Base-by-base conservation (phyloP, 345 rosid species). In the Aquilaria malaccensis region DNA sequence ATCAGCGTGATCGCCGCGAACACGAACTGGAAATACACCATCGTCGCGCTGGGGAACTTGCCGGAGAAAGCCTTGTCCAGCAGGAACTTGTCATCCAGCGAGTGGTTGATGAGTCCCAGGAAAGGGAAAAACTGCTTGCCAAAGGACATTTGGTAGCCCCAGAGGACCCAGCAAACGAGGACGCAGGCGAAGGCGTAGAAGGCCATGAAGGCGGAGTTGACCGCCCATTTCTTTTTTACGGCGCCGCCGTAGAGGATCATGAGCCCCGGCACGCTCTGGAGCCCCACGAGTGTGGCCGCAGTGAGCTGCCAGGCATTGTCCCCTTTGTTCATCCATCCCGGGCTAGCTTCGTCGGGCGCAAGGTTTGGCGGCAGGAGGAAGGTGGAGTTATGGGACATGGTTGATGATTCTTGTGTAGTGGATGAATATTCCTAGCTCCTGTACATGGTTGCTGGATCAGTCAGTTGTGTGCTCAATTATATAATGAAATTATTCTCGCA, bases 281-380 rank as follows among this genome's bases (percentile, higher is more conserved):
- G 45, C 13, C 81, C 76, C 10, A 77, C 81, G 7, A 77, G 71
- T 0, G 78, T 77, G 10, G 81, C 78, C 14, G 81, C 65, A 6
- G 73, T 71, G 65, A 77, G 76, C 59, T 77, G 81, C 81, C 81
- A 77, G 11, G 76, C 81, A 60, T 77, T 77, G 78, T 77, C 81
- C 3, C 81, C 78, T 66, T 77, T 77, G 76, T 55, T 77, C 60
- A 77, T 67, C 78, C 78, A 77, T 14, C 56, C 67, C 3, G 81
- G 81, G 48, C 74, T 73, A 15, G 76, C 76, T 33, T 49, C 30
- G 43, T 57, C 63, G 0, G 69, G 63, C 12, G 22, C 45, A 6
- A 66, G 58, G 50, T 58, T 58, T 0, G 9, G 0, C 31, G 62
- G 69, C 13, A 57, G 51, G 9, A 13, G 14, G 29, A 51, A 51